Percentiles rank a stretch among this genome's conserved stretches.
Conservation (phyloP, 768 basidiomycete species). For the Tulasnella sp. region DNA sequence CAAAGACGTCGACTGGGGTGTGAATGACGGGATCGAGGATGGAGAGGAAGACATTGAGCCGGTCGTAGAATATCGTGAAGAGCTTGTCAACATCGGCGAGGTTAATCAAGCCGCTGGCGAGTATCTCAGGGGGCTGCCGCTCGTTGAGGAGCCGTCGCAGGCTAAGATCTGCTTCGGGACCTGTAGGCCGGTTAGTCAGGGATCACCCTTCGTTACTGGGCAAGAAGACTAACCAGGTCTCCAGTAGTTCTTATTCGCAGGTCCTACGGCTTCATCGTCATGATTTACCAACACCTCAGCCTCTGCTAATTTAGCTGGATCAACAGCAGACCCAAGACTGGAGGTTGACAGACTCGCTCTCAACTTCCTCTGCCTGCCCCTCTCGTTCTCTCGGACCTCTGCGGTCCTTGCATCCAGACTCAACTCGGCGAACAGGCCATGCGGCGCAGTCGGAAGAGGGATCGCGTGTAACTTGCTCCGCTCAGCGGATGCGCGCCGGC, state of each 20-base stretch:
- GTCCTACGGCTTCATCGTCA: slow-evolving; percentile 39
- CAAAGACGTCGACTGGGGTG: slow-evolving; percentile 56
- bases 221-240: slow-evolving; percentile 45
- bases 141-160: slow-evolving; percentile 39
- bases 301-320: slow-evolving; percentile 27
- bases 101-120: slow-evolving; percentile 68
- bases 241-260: slow-evolving; percentile 72
- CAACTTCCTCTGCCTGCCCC: slow-evolving; percentile 12
- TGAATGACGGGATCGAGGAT: slow-evolving; percentile 73
- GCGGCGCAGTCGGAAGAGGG: slow-evolving; percentile 6
- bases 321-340: slow-evolving; percentile 18
- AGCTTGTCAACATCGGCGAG: slow-evolving; percentile 69
- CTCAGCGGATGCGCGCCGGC: not conserved
- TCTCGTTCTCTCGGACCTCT: slow-evolving; percentile 26
- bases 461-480: slow-evolving; percentile 6
- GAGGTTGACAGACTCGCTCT: slow-evolving; percentile 4
- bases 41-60: slow-evolving; percentile 64
- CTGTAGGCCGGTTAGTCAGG: not conserved
- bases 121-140: slow-evolving; percentile 68
- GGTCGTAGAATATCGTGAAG: slow-evolving; percentile 74
- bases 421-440: slow-evolving; percentile 8
- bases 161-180: slow-evolving; percentile 31
- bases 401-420: slow-evolving; percentile 26
- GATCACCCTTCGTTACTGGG: not conserved
- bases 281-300: slow-evolving; percentile 26